These are phyloP conservation scores for Prunus salicina DNA, from an alignment of 306 rosid genomes.

Conservation along the genomic window DNA sequence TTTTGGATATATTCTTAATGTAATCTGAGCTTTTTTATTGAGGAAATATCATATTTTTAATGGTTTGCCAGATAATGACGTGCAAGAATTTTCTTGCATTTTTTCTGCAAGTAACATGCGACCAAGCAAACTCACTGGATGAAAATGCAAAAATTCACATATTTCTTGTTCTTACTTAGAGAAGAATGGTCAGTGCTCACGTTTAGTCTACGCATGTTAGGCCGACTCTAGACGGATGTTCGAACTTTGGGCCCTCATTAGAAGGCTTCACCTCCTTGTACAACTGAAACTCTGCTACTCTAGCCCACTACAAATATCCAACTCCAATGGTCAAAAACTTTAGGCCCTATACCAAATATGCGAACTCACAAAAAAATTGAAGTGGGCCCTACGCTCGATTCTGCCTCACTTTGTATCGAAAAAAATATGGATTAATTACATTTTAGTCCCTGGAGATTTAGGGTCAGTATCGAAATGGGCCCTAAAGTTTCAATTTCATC, in stretches of 20 bases:
- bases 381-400: not conserved
- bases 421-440: too few species aligned
- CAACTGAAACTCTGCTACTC: not conserved
- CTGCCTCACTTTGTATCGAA: not conserved
- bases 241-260: not conserved
- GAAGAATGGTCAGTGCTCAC: not conserved
- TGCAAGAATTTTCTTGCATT: not conserved
- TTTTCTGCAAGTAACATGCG: too few species aligned
- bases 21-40: not conserved
- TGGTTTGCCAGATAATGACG: not conserved
- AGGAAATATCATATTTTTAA: not conserved
- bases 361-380: not conserved
- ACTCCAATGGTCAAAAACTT: not conserved
- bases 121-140: too few species aligned
- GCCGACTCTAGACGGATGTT: not conserved
- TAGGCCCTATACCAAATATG: not conserved
- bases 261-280: not conserved
- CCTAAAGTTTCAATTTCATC: too few species aligned
- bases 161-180: too few species aligned
- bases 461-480: too few species aligned
- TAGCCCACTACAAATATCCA: not conserved
- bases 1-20: not conserved
- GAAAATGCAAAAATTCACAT: not conserved
- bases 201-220: not conserved
- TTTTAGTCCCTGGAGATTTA: too few species aligned